Base-by-base conservation (phyloP, 805 yeast genomes). In the Ogataea parapolymorpha region DNA sequence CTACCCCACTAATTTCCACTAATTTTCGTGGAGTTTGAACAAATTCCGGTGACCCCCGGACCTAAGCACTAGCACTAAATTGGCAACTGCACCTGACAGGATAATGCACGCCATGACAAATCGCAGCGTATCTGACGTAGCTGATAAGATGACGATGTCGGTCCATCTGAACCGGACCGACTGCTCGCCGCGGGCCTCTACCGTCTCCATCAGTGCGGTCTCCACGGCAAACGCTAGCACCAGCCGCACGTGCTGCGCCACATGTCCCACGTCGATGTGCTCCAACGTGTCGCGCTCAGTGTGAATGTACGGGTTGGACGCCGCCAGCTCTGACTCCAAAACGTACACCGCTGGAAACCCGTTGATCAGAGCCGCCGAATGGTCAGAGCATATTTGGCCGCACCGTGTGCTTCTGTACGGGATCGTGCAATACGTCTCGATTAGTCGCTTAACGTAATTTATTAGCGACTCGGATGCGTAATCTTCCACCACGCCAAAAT, bases 331-430 rank as follows among this genome's bases (percentile, higher is more conserved):
- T 32, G 87, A 73, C 62, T 93, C 99, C 49, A 84, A 77, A 33
- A 87, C 84, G 62, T 88, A 85, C 24, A 88, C 77, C 8, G 88
- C 75, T 4, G 97, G 97, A 63, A 71, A 88, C 0, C 97, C 97
- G 53, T 75, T 77, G 58, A 83, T 80, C 37, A 79, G 62, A 1
- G 96, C 96, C 35, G 95, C 80, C 5, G 93, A 83, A 62, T 89
- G 96, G 66, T 91, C 98, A 13, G 95, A 83, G 63, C 98, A 90
- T 0, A 95, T 93, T 56, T 89, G 88, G 1, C 96, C 96, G 66
- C 97, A 91, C 42, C 68, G 51, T 10, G 95, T 83, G 53, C 84
- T 93, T 27, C 72, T 77, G 55, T 76, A 83, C 3, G 85, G 82
- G 42, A 89, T 85, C 16, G 65, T 55, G 51, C 88, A 74, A 63